Conservation (phyloP, 805 yeast species). For the Metschnikowia lochheadii region DNA sequence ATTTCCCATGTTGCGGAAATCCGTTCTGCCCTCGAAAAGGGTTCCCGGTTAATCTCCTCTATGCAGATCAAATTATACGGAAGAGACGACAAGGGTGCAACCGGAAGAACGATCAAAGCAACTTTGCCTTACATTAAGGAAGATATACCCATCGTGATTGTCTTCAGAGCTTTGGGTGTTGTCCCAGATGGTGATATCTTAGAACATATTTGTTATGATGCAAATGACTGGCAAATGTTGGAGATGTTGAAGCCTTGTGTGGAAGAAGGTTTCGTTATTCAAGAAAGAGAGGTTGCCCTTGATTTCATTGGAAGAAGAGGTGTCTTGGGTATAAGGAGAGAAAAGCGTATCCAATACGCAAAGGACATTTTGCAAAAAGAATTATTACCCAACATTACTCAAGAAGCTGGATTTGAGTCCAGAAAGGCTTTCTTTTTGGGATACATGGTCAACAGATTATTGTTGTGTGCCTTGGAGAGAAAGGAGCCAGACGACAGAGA, state of each 20-base stretch:
- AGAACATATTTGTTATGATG: conserved; percentile 97
- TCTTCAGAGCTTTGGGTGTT: conserved; percentile 95
- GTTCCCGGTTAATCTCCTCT: conserved; percentile 89
- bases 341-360: conserved; percentile 97
- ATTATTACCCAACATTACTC: conserved; percentile 94
- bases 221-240: conserved; percentile 98
- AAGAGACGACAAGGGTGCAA: conserved; percentile 65
- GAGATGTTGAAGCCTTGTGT: conserved; percentile 99
- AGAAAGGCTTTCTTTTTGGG: conserved; percentile 97
- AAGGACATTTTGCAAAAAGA: conserved; percentile 95
- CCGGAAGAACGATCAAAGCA: conserved; percentile 85
- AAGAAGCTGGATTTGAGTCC: conserved; percentile 93
- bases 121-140: conserved; percentile 94
- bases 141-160: conserved; percentile 95
- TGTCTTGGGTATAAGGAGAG: conserved; percentile 92
- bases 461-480: conserved; percentile 93
- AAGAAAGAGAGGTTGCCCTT: conserved; percentile 95
- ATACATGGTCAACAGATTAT: conserved; percentile 93
- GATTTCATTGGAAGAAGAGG: conserved; percentile 99
- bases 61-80: conserved; percentile 91
- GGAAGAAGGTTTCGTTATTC: conserved; percentile 97
- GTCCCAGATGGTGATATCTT: conserved; percentile 98
- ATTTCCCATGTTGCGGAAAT: conserved; percentile 95
- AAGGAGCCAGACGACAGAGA: conserved; percentile 99
- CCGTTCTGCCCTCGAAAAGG: conserved; percentile 94